Conservation (phyloP, 1,284 basidiomycete genomes). For the Sporisorium scitamineum region DNA sequence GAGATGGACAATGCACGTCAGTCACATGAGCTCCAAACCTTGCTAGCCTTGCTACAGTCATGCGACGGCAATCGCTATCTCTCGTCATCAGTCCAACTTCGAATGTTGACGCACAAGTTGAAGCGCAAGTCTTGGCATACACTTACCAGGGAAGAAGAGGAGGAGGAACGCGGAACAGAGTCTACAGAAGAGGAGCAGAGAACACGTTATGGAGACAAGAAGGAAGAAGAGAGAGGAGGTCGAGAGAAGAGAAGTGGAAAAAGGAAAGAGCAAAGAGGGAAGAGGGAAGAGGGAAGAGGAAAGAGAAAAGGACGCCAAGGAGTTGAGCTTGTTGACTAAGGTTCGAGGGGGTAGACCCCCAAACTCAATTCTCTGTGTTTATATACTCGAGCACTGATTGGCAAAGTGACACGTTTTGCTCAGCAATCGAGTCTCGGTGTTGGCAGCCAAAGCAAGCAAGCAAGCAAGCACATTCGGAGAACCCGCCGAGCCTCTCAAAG, state of each 20-base stretch:
- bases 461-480: background rate
- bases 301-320: background rate
- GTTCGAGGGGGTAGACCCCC: slow-evolving; percentile 29
- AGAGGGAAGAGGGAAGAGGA: background rate
- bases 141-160: background rate
- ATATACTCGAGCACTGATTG: slow-evolving; percentile 2
- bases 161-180: background rate
- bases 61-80: background rate
- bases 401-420: slow-evolving; percentile 1
- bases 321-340: slow-evolving; percentile 27
- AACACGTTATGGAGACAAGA: background rate
- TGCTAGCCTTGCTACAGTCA: background rate
- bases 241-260: background rate
- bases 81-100: slow-evolving; percentile 6
- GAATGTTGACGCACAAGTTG: background rate
- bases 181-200: slow-evolving; percentile 1
- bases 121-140: background rate
- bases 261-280: background rate
- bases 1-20: background rate
- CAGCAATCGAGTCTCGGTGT: background rate
- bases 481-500: background rate
- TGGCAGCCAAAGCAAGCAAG: too few relatives aligned
- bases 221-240: background rate
- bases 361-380: slow-evolving; percentile 6
- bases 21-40: background rate